Percentiles rank a stretch among this genome's conserved stretches.
phyloP scores from a whole-genome alignment of 257 asterid species.

The Penstemon eatonii region DNA sequence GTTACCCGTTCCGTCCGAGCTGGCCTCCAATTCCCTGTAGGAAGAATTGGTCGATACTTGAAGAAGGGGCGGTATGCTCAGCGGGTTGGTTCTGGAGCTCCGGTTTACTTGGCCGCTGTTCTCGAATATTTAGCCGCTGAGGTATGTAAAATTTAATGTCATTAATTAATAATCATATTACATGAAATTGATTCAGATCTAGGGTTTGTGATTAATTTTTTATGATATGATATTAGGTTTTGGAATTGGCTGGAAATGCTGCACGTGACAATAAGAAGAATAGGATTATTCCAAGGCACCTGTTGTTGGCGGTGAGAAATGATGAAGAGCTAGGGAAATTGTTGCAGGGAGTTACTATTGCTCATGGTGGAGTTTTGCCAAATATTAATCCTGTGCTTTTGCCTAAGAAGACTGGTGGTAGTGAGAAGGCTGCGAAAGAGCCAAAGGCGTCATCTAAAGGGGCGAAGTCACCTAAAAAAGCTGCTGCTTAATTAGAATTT shows the following conservation, averaged over 20 bases:
- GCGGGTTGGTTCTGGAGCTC: constrained; percentile 50
- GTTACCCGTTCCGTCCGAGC: constrained; percentile 49
- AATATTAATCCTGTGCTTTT: constrained; percentile 50
- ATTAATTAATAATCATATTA: background rate
- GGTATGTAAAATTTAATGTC: constrained; percentile 18
- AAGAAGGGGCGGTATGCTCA: constrained; percentile 51
- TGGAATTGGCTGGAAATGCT: constrained; percentile 59
- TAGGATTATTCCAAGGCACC: constrained; percentile 50
- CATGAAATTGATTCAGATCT: too few relatives aligned
- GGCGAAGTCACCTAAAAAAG: constrained; percentile 44
- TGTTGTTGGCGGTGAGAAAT: constrained; percentile 50
- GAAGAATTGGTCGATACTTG: constrained; percentile 50
- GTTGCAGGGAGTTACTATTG: constrained; percentile 52
- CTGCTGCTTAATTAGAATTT: constrained; percentile 30
- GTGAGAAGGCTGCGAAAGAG: constrained; percentile 36
- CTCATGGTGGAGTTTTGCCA: constrained; percentile 57
- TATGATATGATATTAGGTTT: constrained; percentile 22
- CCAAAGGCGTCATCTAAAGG: constrained; percentile 46
- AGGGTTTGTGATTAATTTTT: background rate
- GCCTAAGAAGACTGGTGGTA: constrained; percentile 51
- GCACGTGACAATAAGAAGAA: constrained; percentile 56
- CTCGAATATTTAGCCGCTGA: constrained; percentile 55
- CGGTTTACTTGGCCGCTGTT: constrained; percentile 51
- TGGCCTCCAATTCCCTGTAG: constrained; percentile 53
- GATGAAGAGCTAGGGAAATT: constrained; percentile 53